Base-by-base conservation (phyloP, 352 stramenopile genomes). In the Pythium scleroteichum region DNA sequence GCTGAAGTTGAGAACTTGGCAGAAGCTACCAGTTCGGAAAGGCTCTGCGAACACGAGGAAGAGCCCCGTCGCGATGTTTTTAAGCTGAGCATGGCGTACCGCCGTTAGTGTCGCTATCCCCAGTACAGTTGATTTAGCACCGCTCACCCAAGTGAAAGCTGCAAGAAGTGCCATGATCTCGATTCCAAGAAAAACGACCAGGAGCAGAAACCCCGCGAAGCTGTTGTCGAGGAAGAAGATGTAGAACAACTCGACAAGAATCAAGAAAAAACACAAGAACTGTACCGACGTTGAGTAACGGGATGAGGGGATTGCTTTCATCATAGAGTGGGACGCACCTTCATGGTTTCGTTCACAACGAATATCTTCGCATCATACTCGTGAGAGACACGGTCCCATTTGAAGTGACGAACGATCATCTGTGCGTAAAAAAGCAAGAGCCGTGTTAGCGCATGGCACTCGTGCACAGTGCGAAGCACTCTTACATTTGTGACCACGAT, bases 21-120 rank as follows among this genome's bases (percentile, higher is more conserved):
- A 87, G 47, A 82, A 68, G 47, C 80, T 92, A 2, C 83, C 83
- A 0, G 78, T 89, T 22, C 81, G 78, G 41, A 95, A 92, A 0
- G 85, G 85, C 61, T 95, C 85, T 13, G 83, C 79, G 57, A 90
- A 95, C 59, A 93, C 89, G 22, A 95, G 72, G 47, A 93, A 95
- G 22, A 95, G 73, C 2, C 85, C 85, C 0, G 73, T 91, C 10
- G 79, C 78, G 42, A 92, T 73, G 59, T 95, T 95, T 64, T 92
- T 92, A 20, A 94, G 67, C 85, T 94, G 22, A 7, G 57, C 19
- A 7, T 7, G 12, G 22, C 19, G 44, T 24, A 6, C 22, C n/a
- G 8, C 8, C 29, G 40, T 35, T 27, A 45, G 29, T 20, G 2
- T 48, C 14, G 23, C 10, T 26, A 26, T 16, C 7, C 35, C 2